Conservation (phyloP, 306 rosid genomes). For the Erythrophleum fordii region DNA sequence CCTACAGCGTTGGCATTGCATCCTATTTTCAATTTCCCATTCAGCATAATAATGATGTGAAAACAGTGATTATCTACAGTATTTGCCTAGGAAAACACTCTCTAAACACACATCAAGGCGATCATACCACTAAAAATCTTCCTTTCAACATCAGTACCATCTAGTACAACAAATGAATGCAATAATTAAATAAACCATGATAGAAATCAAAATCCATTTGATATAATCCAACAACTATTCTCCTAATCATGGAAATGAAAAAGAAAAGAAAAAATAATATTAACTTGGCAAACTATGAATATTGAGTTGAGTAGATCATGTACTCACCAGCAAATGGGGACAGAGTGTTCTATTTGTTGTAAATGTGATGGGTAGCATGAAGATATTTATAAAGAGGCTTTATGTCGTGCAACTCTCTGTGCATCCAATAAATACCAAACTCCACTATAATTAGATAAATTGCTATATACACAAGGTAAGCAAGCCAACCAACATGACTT, state of each 20-base stretch:
- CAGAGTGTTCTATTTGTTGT: constrained; percentile 93
- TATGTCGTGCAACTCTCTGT: constrained; percentile 89
- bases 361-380: constrained; percentile 88
- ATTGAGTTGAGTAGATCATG: constrained; percentile 23
- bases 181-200: constrained; percentile 20
- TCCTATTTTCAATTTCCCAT: neutral
- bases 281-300: constrained; percentile 9
- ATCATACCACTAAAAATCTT: constrained; percentile 8
- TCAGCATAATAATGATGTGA: neutral
- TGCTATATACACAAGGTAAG: constrained; percentile 58
- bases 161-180: constrained; percentile 12
- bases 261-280: neutral
- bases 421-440: constrained; percentile 96
- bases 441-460: constrained; percentile 71
- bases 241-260: constrained; percentile 15
- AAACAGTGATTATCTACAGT: neutral
- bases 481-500: constrained; percentile 59
- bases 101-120: constrained; percentile 1
- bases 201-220: neutral
- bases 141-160: constrained; percentile 18
- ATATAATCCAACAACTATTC: neutral
- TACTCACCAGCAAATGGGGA: constrained; percentile 96
- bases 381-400: constrained; percentile 92
- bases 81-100: neutral
- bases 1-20: neutral